Evolutionary conservation across 768 basidiomycete species (phyloP), one percentile per base, ranked within the genome.

Genomic region (Clavaria fumosa): DNA sequence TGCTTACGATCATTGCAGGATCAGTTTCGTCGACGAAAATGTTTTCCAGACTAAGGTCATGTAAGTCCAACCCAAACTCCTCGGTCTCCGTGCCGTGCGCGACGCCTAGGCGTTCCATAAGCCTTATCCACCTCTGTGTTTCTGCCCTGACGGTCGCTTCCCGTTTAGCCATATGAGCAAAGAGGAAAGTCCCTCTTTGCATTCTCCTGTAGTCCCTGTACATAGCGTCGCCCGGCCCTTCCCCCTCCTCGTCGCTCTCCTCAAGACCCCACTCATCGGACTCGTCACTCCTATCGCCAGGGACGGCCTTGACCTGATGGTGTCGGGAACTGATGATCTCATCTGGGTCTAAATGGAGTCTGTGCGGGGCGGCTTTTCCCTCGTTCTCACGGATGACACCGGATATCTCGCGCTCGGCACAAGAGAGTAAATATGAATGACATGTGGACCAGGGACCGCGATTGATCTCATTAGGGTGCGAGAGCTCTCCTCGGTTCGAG

Each of bases 31-130:
- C 80, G 14, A 89, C 84, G 44, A 89, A 88, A 6, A 88, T 60
- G 50, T 88, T 89, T 55, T 84, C 81, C 50, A 84, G 53, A 48
- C 81, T 88, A 32, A 90, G 55, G 51, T 90, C 88, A 45, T 89
- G 88, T 48, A 78, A 79, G 49, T 90, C 85, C 35, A 90, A 55
- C 2, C 77, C 73, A 51, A 89, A 86, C 49, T 75, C 70, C 52
- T 81, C 80, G 37, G 53, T 44, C 6, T 47, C 37, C 34, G 57
- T 54, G 28, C 51, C 51, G 30, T 57, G 51, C 5, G 35, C 51
- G 34, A 57, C 56, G 10, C 46, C 60, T 24, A 81, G 56, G 31
- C 60, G 55, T 43, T 75, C 72, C 79, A 85, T 81, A 49, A 84
- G 50, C 20, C 51, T 53, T 60, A 69, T 63, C 71, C 80, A 86